phyloP scores from a whole-genome alignment of 108 stramenopile genomes.

The Skeletonema tropicum region DNA sequence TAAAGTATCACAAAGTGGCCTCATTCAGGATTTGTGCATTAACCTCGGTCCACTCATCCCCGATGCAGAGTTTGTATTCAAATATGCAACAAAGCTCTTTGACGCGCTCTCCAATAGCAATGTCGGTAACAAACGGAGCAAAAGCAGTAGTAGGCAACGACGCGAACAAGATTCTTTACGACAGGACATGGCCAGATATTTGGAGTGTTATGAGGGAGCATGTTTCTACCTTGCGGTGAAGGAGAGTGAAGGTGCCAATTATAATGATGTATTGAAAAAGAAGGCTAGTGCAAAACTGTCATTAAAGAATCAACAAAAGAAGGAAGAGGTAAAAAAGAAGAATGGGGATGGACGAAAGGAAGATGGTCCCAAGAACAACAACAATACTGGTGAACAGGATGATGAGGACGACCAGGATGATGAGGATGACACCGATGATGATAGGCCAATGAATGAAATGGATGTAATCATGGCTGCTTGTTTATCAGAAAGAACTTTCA shows the following conservation, averaged over 20 bases:
- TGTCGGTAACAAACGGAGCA: not conserved
- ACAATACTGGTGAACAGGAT: constrained; percentile 14
- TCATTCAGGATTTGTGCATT: constrained; percentile 44
- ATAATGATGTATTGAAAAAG: constrained; percentile 7
- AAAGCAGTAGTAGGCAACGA: not conserved
- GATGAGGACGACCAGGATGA: constrained; percentile 13
- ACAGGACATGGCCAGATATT: constrained; percentile 46
- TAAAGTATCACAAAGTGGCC: constrained; percentile 8
- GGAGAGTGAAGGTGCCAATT: constrained; percentile 35
- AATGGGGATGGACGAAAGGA: constrained; percentile 1
- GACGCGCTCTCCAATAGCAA: constrained; percentile 8
- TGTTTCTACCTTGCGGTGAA: constrained; percentile 63
- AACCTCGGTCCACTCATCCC: constrained; percentile 37
- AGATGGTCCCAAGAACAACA: constrained; percentile 2
- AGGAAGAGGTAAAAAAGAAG: not conserved
- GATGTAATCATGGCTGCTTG: constrained; percentile 38
- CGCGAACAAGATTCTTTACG: constrained; percentile 2
- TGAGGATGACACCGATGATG: constrained; percentile 36
- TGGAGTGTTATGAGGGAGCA: constrained; percentile 60
- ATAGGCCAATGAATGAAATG: constrained; percentile 21
- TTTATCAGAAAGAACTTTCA: constrained; percentile 39
- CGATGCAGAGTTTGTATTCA: constrained; percentile 31
- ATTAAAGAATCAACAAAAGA: constrained; percentile 8
- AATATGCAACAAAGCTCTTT: constrained; percentile 28
- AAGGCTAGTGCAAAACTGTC: not conserved